Evolutionary conservation across 306 rosid species (phyloP).

Genomic region (Dryas alaskensis): DNA sequence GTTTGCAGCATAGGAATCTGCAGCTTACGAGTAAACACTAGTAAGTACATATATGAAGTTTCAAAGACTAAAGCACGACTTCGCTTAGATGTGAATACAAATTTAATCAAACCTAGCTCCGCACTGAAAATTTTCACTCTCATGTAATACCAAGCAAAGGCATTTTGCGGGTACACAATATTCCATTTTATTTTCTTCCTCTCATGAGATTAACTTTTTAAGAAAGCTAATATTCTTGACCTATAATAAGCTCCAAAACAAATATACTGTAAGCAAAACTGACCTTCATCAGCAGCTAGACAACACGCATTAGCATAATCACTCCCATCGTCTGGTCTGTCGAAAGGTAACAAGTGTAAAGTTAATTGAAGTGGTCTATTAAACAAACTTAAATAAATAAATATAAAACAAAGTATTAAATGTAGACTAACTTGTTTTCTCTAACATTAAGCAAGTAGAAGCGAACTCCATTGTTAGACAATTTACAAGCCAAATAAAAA

Average conservation of each 20-base stretch:
- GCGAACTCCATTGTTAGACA: too few relatives aligned
- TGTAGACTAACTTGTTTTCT: too few relatives aligned
- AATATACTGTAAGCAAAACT: conserved; percentile 1
- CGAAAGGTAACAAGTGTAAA: not conserved
- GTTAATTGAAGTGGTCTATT: not conserved
- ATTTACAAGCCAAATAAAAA: not conserved
- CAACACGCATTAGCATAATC: conserved; percentile 30
- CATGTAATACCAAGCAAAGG: not conserved
- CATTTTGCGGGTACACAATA: not conserved
- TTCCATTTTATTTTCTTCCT: not conserved
- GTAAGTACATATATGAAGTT: not conserved
- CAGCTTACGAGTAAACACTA: conserved; percentile 21
- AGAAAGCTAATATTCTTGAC: not conserved
- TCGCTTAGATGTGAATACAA: not conserved
- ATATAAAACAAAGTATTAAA: too few relatives aligned
- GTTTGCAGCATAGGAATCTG: conserved; percentile 74
- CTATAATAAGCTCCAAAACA: not conserved
- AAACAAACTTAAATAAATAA: too few relatives aligned
- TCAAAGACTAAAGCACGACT: not conserved
- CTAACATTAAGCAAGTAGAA: too few relatives aligned
- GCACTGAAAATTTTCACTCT: not conserved
- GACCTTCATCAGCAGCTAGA: conserved; percentile 48
- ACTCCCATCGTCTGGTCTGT: conserved; percentile 52
- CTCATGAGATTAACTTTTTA: not conserved
- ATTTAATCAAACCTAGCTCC: not conserved